Base-by-base conservation (phyloP, 345 rosid species). In the Bruguiera sexangula region DNA sequence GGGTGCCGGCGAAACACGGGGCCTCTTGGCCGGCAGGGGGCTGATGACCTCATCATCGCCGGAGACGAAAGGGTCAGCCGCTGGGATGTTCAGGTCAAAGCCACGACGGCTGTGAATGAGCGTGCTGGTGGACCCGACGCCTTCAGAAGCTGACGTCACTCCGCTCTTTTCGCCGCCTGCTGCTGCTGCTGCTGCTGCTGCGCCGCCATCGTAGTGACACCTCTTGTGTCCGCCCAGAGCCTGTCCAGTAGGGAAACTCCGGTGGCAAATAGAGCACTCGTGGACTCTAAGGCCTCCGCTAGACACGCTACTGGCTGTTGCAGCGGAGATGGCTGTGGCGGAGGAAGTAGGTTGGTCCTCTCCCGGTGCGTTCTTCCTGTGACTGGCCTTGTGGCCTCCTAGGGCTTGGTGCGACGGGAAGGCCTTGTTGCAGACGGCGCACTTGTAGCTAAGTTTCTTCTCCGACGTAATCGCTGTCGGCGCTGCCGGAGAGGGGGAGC, bases 161-260 rank as follows among this genome's bases (percentile, higher is more conserved):
- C 67, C 79, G 3, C 74, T 65, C 59, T 70, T 70, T 16, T 66
- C 78, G 18, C 63, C 65, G 19, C 62, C 69, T 21, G 2, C 15
- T 10, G 15, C 46, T 39, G 13, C 16, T 10, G 46, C 59, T n/a
- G 29, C 27, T 54, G 58, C 27, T 13, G 59, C 74, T 3, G 30
- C 32, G 39, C 67, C 63, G 48, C 76, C 78, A 8, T 71, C 79
- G 61, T 70, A 76, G 68, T 76, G 79, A 34, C 75, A 32, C 68
- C 79, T 60, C 52, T 69, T 78, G 43, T 89, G 97, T 54, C 92
- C 87, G 61, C 88, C 92, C 75, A 92, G 64, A 52, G 87, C 96
- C 16, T 76, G 79, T 54, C 79, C 79, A 0, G 75, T 60, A 3
- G 79, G 65, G 11, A 76, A 76, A 5, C n/a, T 27, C 71, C 24